Evolutionary conservation across 768 basidiomycete genomes (phyloP).

Genomic region (Hemileccinum impolitum): DNA sequence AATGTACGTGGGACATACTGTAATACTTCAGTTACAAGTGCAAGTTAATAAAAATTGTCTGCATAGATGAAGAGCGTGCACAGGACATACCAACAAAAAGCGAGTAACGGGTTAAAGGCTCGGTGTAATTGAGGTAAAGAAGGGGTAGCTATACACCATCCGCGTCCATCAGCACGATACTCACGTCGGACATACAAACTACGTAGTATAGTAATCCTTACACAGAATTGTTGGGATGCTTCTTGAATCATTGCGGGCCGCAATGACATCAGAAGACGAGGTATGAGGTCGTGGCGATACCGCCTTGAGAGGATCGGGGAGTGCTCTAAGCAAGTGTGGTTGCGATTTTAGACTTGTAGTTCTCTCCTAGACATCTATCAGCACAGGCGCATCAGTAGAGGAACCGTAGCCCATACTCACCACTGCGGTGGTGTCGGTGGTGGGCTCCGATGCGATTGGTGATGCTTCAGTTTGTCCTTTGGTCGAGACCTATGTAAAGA

Average conservation of each 20-base stretch:
- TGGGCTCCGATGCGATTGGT: not conserved
- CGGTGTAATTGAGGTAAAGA: no score
- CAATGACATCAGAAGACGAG: not conserved
- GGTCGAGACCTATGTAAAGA: slow-evolving; percentile 6
- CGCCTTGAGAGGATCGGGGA: slow-evolving; percentile 7
- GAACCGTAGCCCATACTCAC: not conserved
- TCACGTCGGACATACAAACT: not conserved
- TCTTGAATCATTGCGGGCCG: not conserved
- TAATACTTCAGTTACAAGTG: not conserved
- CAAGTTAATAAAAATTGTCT: not conserved
- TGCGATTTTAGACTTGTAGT: not conserved
- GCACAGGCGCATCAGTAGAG: not conserved
- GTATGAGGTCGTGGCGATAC: not conserved
- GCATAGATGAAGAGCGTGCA: not conserved
- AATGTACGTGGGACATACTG: no score
- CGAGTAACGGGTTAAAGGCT: no score
- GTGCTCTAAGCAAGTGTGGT: slow-evolving; percentile 6
- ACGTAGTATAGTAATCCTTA: not conserved
- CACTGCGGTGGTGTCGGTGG: not conserved
- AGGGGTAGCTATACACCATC: no score
- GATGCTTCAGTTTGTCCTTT: slow-evolving; percentile 1
- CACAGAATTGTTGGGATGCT: not conserved
- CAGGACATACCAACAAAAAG: not conserved
- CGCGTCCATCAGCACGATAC: not conserved
- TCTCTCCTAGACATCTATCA: slow-evolving; percentile 13